Evolutionary conservation across 192 early-diverging fungal species (phyloP).

Genomic region (Coemansia sp.): DNA sequence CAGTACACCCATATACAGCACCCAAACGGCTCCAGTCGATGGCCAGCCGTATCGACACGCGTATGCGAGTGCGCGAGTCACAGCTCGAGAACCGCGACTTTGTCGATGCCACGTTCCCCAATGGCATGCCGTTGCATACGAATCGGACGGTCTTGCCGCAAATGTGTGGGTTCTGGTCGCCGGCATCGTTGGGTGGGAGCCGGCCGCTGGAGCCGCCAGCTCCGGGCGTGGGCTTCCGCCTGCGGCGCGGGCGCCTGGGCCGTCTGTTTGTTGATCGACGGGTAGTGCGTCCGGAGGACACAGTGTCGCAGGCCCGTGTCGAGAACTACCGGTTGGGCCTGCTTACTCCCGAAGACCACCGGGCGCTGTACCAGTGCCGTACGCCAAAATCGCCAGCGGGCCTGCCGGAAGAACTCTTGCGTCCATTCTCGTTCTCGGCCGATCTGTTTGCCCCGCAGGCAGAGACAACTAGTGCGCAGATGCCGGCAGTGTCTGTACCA

Average conservation of each 20-base stretch:
- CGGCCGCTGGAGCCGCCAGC: background rate
- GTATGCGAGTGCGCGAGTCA: constrained; percentile 5
- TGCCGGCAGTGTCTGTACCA: background rate
- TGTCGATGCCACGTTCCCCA: constrained; percentile 34
- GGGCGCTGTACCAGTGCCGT: constrained; percentile 3
- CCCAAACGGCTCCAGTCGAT: constrained; percentile 9
- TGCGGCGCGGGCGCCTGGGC: constrained; percentile 32
- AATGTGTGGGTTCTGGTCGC: too few relatives aligned
- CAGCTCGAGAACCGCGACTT: constrained; percentile 10
- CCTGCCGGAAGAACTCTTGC: constrained; percentile 20
- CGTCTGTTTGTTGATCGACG: constrained; percentile 39
- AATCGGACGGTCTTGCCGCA: constrained; percentile 6
- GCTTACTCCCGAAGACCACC: constrained; percentile 28
- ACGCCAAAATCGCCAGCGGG: background rate
- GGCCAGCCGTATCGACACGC: constrained; percentile 15
- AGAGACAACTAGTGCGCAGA: background rate
- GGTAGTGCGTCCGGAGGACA: background rate
- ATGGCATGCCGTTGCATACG: background rate
- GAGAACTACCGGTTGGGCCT: constrained; percentile 27
- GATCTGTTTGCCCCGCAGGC: background rate
- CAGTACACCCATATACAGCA: constrained; percentile 30
- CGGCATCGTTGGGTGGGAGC: too few relatives aligned
- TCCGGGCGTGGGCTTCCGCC: constrained; percentile 16
- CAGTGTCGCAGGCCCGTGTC: background rate
- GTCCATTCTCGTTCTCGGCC: constrained; percentile 29